Conservation (phyloP, 164 flowering plant species). For the Macadamia integrifolia region DNA sequence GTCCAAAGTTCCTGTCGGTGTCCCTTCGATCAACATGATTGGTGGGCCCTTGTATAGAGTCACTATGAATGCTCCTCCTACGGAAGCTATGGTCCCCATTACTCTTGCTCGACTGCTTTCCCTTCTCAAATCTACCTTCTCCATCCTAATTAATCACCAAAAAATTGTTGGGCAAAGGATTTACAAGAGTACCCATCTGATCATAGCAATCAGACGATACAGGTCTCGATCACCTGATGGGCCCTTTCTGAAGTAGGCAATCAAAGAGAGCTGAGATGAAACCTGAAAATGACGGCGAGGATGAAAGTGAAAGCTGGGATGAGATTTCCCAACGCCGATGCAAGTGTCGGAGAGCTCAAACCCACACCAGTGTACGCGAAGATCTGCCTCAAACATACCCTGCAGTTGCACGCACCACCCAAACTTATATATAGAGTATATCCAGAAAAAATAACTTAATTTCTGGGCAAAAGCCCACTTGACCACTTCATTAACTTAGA, state of each 20-base stretch:
- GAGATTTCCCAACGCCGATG: slow-evolving; percentile 35
- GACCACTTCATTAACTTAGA: too few species aligned
- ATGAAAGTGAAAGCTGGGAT: slow-evolving; percentile 22
- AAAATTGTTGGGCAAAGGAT: too few species aligned
- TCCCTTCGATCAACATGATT: background rate
- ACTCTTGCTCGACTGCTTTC: slow-evolving; percentile 32
- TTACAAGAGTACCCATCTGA: too few species aligned
- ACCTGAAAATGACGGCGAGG: slow-evolving; percentile 33
- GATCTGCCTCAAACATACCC: slow-evolving; percentile 24
- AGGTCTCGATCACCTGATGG: too few species aligned
- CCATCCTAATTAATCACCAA: slow-evolving; percentile 31
- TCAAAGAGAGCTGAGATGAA: background rate
- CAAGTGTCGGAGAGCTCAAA: slow-evolving; percentile 51
- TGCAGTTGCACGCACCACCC: background rate
- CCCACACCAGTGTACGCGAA: slow-evolving; percentile 30
- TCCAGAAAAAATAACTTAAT: background rate
- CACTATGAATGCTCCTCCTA: slow-evolving; percentile 40
- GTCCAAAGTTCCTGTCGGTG: background rate
- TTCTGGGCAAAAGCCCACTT: too few species aligned
- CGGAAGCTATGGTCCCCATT: slow-evolving; percentile 38
- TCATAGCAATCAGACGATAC: too few species aligned
- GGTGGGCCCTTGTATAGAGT: slow-evolving; percentile 51
- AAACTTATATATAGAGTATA: background rate
- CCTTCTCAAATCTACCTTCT: slow-evolving; percentile 34
- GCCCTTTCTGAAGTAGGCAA: too few species aligned